Percentiles rank a stretch among this genome's conserved stretches.
phyloP scores from a whole-genome alignment of 2,329 filamentous ascomycete species.

The Calonectria pauciramosa region DNA sequence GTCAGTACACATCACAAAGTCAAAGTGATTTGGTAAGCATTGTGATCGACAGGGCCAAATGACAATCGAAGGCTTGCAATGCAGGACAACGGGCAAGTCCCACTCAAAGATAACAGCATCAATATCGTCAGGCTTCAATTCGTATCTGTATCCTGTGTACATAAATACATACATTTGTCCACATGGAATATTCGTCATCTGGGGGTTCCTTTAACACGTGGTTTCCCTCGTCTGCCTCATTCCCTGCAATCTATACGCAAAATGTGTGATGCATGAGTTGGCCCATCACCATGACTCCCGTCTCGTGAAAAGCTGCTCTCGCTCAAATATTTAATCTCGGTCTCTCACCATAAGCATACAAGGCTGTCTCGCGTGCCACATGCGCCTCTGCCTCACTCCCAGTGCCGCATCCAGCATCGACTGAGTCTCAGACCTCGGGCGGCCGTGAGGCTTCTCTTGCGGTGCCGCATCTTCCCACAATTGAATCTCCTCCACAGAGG shows the following conservation, averaged over 20 bases:
- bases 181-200: constrained; percentile 24
- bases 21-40: too few relatives aligned
- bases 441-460: constrained; percentile 42
- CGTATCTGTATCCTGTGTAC: constrained; percentile 4
- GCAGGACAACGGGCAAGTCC: neutral
- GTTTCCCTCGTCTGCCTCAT: neutral
- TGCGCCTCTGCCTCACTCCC: constrained; percentile 71
- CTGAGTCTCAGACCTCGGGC: constrained; percentile 67
- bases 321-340: constrained; percentile 36
- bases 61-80: neutral
- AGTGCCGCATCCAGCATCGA: constrained; percentile 71
- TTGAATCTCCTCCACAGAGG: constrained; percentile 84
- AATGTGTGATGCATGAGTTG: neutral
- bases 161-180: neutral
- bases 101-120: neutral
- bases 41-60: neutral
- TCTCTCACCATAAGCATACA: constrained; percentile 69
- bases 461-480: constrained; percentile 59
- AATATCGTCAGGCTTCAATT: constrained; percentile 10
- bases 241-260: constrained; percentile 28
- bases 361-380: constrained; percentile 74
- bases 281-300: constrained; percentile 18
- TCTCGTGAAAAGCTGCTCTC: constrained; percentile 7
- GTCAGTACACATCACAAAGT: neutral
- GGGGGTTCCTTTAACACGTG: constrained; percentile 24